phyloP scores from a whole-genome alignment of 2,329 filamentous ascomycete species.

The Aphanoascus verrucosus region DNA sequence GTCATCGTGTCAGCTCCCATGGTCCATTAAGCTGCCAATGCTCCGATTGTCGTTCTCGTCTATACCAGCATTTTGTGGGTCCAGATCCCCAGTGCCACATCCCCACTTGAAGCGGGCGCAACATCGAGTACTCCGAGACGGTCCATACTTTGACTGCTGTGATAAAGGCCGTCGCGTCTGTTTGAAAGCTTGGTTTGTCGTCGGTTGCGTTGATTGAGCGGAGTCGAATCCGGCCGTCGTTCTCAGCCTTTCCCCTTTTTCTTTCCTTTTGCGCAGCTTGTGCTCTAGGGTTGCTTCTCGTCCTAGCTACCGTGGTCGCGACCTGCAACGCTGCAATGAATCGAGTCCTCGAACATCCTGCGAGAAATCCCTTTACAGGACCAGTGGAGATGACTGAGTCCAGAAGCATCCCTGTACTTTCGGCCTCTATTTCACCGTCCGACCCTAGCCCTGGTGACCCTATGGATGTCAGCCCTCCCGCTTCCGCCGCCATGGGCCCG shows the following conservation, averaged over 20 bases:
- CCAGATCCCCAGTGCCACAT: conserved; percentile 2
- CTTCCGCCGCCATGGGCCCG: conserved; percentile 39
- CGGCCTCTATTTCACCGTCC: conserved; percentile 37
- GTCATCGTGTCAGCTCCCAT: neutral
- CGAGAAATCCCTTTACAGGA: conserved; percentile 39
- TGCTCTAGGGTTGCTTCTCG: neutral
- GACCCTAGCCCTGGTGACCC: conserved; percentile 38
- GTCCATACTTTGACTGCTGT: neutral
- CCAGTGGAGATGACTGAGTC: conserved; percentile 35
- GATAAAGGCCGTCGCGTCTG: neutral
- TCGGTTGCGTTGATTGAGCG: neutral
- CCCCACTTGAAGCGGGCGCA: conserved; percentile 10
- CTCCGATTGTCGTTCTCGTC: neutral
- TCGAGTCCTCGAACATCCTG: conserved; percentile 32
- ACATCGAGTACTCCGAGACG: neutral
- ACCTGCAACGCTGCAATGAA: conserved; percentile 26
- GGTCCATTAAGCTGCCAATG: conserved; percentile 1
- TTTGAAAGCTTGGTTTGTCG: neutral
- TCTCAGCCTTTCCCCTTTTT: neutral
- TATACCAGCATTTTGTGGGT: conserved; percentile 7
- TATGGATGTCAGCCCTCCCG: conserved; percentile 46
- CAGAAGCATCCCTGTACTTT: conserved; percentile 44
- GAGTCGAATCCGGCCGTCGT: neutral
- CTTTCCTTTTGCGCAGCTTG: neutral
- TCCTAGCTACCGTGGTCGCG: neutral